Conservation (phyloP, 495 filamentous ascomycete species). For the Venustampulla echinocandica region DNA sequence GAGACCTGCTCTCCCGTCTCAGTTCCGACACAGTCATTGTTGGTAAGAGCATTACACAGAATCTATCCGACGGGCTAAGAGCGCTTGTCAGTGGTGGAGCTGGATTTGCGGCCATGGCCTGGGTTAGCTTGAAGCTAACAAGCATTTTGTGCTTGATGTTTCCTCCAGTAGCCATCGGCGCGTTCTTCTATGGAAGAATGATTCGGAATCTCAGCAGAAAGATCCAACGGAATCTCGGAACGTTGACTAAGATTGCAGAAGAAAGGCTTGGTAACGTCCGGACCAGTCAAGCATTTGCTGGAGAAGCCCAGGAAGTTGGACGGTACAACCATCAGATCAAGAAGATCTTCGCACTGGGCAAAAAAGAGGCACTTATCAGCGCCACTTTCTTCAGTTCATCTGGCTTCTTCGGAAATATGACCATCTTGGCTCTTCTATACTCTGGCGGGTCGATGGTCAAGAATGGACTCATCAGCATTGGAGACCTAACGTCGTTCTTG, state of each 20-base stretch:
- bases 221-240: slow-evolving; percentile 87
- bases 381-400: slow-evolving; percentile 89
- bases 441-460: slow-evolving; percentile 85
- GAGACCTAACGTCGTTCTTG: slow-evolving; percentile 91
- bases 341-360: slow-evolving; percentile 84
- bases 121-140: slow-evolving; percentile 85
- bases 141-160: slow-evolving; percentile 78
- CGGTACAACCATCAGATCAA: slow-evolving; percentile 88
- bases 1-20: slow-evolving; percentile 89
- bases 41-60: slow-evolving; percentile 96
- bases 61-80: slow-evolving; percentile 86
- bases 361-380: slow-evolving; percentile 73
- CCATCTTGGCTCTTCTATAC: slow-evolving; percentile 83
- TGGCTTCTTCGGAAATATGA: slow-evolving; percentile 89
- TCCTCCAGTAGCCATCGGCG: slow-evolving; percentile 83
- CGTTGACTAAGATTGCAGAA: slow-evolving; percentile 91
- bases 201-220: slow-evolving; percentile 81
- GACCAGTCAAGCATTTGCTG: slow-evolving; percentile 91
- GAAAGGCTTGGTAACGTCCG: slow-evolving; percentile 91
- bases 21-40: slow-evolving; percentile 96
- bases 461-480: slow-evolving; percentile 74
- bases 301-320: slow-evolving; percentile 78
- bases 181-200: slow-evolving; percentile 80
- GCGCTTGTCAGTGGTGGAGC: slow-evolving; percentile 80
- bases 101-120: slow-evolving; percentile 84